Conservation (phyloP, 2,329 filamentous ascomycete genomes). For the Hymenoscyphus repandus region DNA sequence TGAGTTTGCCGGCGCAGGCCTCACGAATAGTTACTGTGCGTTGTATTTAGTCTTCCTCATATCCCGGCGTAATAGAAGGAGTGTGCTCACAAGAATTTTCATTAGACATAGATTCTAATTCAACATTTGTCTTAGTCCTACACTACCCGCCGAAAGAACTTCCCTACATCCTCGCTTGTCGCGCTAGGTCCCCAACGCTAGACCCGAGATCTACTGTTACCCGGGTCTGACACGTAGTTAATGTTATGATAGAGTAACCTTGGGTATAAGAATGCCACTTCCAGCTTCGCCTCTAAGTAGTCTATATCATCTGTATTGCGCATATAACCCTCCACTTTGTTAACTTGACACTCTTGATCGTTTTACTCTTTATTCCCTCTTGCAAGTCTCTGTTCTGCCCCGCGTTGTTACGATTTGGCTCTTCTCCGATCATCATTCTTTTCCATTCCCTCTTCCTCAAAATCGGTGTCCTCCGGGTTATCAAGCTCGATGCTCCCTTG, state of each 20-base stretch:
- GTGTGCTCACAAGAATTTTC: too few relatives aligned
- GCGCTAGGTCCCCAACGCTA: too few relatives aligned
- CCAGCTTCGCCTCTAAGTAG: conserved; percentile 12
- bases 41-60: too few relatives aligned
- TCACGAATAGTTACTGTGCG: too few relatives aligned
- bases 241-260: conserved; percentile 14
- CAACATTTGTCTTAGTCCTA: too few relatives aligned
- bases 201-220: conserved; percentile 14
- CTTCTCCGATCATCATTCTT: conserved; percentile 13
- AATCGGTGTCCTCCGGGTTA: conserved; percentile 9
- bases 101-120: too few relatives aligned
- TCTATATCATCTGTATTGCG: conserved; percentile 13
- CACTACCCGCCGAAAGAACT: background rate
- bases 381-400: conserved; percentile 15
- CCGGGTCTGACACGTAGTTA: conserved; percentile 12
- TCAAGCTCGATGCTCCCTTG: conserved; percentile 14
- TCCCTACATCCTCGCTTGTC: too few relatives aligned
- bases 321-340: conserved; percentile 9
- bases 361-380: conserved; percentile 15
- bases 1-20: too few relatives aligned
- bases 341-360: conserved; percentile 14
- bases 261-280: conserved; percentile 12
- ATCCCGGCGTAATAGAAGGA: too few relatives aligned
- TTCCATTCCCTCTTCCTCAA: conserved; percentile 9
- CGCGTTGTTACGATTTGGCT: conserved; percentile 13